A percentile compares a stretch with the other conserved stretches of the same genome.
Evolutionary conservation across 208 protist species (phyloP).

Genomic region (Leishmania tropica): DNA sequence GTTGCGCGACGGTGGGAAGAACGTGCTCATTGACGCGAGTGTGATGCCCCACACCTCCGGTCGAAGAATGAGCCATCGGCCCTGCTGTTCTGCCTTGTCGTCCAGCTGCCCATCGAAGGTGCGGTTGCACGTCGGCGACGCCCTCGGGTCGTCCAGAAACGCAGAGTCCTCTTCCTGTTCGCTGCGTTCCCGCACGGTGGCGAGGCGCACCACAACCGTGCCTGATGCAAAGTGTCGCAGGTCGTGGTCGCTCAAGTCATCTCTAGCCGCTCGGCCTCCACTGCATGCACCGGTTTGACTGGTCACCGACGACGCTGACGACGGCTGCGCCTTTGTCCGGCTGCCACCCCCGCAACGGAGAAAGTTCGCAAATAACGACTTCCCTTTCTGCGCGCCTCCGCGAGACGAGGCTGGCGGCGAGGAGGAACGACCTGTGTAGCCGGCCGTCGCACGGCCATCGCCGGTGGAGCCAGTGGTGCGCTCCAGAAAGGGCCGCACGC

Average conservation of each 20-base stretch:
- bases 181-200: conserved; percentile 33
- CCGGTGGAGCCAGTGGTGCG: conserved; percentile 32
- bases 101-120: conserved; percentile 24
- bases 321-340: conserved; percentile 29
- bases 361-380: conserved; percentile 24
- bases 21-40: conserved; percentile 59
- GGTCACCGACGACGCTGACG: not conserved
- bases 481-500: conserved; percentile 46
- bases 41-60: conserved; percentile 82
- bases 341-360: conserved; percentile 27
- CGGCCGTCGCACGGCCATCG: not conserved
- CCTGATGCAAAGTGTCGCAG: conserved; percentile 34
- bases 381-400: conserved; percentile 14
- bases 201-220: conserved; percentile 62
- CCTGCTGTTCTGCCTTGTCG: conserved; percentile 32
- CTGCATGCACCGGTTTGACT: not conserved
- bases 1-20: conserved; percentile 58
- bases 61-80: conserved; percentile 80
- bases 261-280: not conserved
- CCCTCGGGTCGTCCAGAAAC: conserved; percentile 33
- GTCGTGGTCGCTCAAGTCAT: conserved; percentile 9
- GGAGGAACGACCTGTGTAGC: not conserved
- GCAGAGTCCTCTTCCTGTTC: conserved; percentile 41
- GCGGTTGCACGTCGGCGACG: conserved; percentile 26
- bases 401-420: not conserved